phyloP scores from a whole-genome alignment of 2,329 filamentous ascomycete species.

The Beauveria australis region DNA sequence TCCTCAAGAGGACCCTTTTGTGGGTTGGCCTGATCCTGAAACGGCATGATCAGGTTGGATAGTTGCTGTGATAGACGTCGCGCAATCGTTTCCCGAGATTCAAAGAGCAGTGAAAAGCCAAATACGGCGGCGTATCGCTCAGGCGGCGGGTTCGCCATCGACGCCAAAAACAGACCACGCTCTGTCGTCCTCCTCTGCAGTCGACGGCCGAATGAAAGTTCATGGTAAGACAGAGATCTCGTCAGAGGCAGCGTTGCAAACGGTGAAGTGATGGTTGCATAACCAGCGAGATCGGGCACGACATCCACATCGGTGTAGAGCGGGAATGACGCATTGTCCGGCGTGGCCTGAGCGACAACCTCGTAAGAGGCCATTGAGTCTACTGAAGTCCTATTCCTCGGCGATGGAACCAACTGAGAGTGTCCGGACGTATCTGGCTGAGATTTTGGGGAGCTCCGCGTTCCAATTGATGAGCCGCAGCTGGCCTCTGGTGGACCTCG shows the following conservation, averaged over 20 bases:
- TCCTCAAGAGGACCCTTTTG: conserved; percentile 9
- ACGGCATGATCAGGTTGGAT: conserved; percentile 15
- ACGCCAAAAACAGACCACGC: conserved; percentile 50
- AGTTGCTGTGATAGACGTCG: conserved; percentile 29
- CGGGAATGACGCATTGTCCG: conserved; percentile 46
- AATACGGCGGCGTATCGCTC: conserved; percentile 50
- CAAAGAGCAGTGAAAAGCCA: conserved; percentile 59
- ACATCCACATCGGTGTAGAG: conserved; percentile 24
- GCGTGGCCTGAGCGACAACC: conserved; percentile 41
- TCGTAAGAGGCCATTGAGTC: conserved; percentile 29
- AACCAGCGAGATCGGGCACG: conserved; percentile 5
- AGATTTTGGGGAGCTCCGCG: not conserved
- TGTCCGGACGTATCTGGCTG: conserved; percentile 7
- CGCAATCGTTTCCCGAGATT: conserved; percentile 40
- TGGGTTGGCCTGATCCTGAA: conserved; percentile 2
- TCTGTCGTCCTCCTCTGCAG: conserved; percentile 61
- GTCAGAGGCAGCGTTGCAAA: conserved; percentile 33
- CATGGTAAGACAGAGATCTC: conserved; percentile 51
- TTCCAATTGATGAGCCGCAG: conserved; percentile 1
- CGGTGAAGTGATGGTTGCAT: conserved; percentile 14
- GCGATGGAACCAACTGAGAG: not conserved
- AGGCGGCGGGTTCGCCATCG: conserved; percentile 38
- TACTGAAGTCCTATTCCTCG: conserved; percentile 7
- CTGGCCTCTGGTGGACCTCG: not conserved
- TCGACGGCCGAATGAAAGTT: conserved; percentile 61